Evolutionary conservation across 805 yeast species (phyloP), one percentile per base, ranked within the genome.

Genomic region (Metschnikowia dekortorum): DNA sequence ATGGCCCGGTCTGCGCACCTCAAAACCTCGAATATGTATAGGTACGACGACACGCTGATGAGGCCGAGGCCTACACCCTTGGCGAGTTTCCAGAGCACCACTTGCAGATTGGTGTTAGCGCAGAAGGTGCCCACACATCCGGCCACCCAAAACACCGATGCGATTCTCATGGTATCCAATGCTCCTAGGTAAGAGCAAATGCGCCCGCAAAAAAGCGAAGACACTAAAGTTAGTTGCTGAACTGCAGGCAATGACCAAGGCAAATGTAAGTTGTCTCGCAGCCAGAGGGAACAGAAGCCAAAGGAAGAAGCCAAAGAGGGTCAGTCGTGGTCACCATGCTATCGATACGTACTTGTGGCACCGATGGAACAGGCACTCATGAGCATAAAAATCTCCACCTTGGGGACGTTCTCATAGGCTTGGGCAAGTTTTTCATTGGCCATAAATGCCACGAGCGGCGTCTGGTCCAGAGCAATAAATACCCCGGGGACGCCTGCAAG

Each of bases 21-120:
- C 2, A 55, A 39, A 11, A 62, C 55, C 47, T 72, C 76, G 8
- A 62, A 54, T 1, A 65, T 53, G 52, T 72, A 71, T 5, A 69
- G 61, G 1, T 73, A 73, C 2, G 64, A 55, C 7, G 66, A 51
- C 22, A 66, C 58, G n/a, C 66, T 59, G 10, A 64, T 58, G 26
- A 67, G 47, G 4, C 76, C 76, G 39, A 68, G 55, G 6, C 68
- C 53, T 2, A 62, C 13, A 0, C 76, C 76, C 47, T 63, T 68
- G 8, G 63, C 44, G 11, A 67, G 49, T 37, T 68, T 61, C 29
- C 68, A 71, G 4, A 65, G 22, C 2, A 68, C 63, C 5, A 69
- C 50, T 35, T 64, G 49, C 38, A 58, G 58, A 4, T 60, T 53
- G 42, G 58, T 59, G n/a, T 56, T 53, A 63, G 69, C 66, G 16